Percentiles rank a stretch among this genome's conserved stretches.
phyloP scores from a whole-genome alignment of 257 asterid genomes.

The Solanum pinnatisectum region DNA sequence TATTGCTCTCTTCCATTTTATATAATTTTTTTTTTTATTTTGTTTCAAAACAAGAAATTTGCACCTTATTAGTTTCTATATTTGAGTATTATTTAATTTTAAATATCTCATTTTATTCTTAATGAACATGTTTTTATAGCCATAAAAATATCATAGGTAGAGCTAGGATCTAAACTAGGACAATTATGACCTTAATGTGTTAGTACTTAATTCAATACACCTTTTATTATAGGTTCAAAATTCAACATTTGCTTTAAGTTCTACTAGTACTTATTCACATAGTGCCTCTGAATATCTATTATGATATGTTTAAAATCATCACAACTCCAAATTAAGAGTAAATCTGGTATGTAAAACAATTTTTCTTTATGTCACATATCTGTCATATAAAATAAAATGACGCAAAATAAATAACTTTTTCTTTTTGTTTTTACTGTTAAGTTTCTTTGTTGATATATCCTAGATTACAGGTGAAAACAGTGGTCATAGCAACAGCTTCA shows the following conservation, averaged over 20 bases:
- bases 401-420: background rate
- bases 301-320: background rate
- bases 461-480: conserved; percentile 21
- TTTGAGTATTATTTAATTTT: background rate
- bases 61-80: background rate
- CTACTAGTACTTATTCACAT: background rate
- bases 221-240: background rate
- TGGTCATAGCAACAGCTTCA: conserved; percentile 2
- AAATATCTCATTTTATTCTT: background rate
- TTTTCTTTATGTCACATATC: background rate
- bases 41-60: background rate
- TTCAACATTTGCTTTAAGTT: background rate
- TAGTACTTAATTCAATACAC: background rate
- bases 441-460: background rate
- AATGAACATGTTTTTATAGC: background rate
- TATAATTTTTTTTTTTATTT: background rate
- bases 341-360: no score
- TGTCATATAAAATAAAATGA: background rate
- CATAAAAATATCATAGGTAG: background rate
- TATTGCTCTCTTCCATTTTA: background rate
- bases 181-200: background rate
- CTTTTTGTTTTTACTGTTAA: background rate
- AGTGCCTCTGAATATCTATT: background rate
- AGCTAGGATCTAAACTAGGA: background rate
- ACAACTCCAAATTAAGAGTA: no score